Evolutionary conservation across 164 flowering plant species (phyloP).

Genomic region (Vitis cinerea): DNA sequence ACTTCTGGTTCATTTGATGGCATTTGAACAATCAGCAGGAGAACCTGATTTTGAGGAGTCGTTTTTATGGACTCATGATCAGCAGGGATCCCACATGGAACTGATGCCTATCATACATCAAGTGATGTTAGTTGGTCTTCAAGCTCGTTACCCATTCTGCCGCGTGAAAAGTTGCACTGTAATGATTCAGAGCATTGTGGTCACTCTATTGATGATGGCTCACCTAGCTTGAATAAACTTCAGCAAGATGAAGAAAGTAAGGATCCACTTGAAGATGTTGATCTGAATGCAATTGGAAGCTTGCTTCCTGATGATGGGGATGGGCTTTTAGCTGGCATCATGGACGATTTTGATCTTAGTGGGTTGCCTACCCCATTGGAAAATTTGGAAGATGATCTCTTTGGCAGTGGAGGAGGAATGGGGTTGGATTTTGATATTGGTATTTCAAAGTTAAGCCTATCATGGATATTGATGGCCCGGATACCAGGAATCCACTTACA

Average conservation of each 20-base stretch:
- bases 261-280: conserved; percentile 52
- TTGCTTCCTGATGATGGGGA: conserved; percentile 93
- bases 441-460: no score
- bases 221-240: conserved; percentile 38
- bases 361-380: conserved; percentile 74
- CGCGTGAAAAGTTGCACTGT: conserved; percentile 68
- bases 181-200: conserved; percentile 32
- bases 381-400: conserved; percentile 94
- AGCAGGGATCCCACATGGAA: conserved; percentile 34
- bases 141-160: conserved; percentile 86
- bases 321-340: conserved; percentile 84
- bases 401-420: conserved; percentile 93
- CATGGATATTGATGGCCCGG: no score
- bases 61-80: no score
- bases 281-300: conserved; percentile 46
- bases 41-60: no score
- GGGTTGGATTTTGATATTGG: conserved; percentile 88
- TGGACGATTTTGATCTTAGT: conserved; percentile 84
- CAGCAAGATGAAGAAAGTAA: conserved; percentile 34
- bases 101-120: conserved; percentile 47
- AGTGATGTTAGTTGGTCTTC: conserved; percentile 85
- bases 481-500: no score
- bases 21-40: no score
- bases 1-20: no score
- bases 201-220: conserved; percentile 47